A percentile compares a stretch with the other conserved stretches of the same genome.
Evolutionary conservation across 371 early-diverging fungal genomes (phyloP).

Genomic region (Zychaea mexicana): DNA sequence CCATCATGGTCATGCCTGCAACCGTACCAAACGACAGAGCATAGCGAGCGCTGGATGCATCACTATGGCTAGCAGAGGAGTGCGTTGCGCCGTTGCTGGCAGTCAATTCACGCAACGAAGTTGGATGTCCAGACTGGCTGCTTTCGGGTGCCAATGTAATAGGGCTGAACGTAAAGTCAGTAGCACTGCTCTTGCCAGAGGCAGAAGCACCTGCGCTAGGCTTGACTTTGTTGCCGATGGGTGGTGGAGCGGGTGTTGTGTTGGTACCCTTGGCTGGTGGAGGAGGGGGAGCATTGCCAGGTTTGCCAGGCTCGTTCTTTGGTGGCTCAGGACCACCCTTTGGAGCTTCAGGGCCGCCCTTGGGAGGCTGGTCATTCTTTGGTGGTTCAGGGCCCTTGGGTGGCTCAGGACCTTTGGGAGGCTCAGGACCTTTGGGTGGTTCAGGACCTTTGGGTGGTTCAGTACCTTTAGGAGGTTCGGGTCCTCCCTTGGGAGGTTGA

Average conservation of each 20-base stretch:
- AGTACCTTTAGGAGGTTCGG: neutral
- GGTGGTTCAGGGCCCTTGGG: neutral
- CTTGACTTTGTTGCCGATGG: neutral
- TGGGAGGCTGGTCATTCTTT: neutral
- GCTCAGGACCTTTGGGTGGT: neutral
- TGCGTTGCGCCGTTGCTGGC: neutral
- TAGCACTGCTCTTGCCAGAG: conserved; percentile 4
- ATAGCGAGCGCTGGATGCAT: neutral
- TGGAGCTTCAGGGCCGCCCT: neutral
- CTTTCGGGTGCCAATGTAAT: conserved; percentile 40
- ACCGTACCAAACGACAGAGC: conserved; percentile 8
- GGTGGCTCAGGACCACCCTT: neutral
- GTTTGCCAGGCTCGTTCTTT: neutral
- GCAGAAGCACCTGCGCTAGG: neutral
- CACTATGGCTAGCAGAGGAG: neutral
- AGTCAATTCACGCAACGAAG: conserved; percentile 17
- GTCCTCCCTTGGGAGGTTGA: neutral
- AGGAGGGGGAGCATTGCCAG: neutral
- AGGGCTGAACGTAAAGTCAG: conserved; percentile 28
- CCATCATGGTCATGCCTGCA: conserved; percentile 7
- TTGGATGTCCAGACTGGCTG: conserved; percentile 11
- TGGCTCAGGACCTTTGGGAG: neutral
- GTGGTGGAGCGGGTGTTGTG: neutral
- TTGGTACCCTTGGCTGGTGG: neutral
- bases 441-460: neutral